Evolutionary conservation across 1,284 basidiomycete species (phyloP), one percentile per base, ranked within the genome.

Genomic region (Pholiota adiposa): DNA sequence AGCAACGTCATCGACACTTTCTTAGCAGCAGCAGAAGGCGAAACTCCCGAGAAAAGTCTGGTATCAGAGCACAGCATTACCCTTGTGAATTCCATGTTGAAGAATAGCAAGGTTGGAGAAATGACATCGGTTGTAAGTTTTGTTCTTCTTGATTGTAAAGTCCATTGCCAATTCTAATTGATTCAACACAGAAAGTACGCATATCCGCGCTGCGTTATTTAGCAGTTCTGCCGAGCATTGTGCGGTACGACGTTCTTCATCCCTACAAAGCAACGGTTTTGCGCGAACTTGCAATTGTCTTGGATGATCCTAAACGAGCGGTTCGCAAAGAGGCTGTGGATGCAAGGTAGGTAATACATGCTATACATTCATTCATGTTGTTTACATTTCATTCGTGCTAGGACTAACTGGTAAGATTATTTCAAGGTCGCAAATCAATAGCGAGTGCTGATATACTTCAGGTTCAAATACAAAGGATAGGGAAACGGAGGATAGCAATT

Each of bases 241-340:
- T 96, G 56, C 86, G 89, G 50, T 96, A 92, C 72, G 89, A 93
- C 66, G 77, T 89, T 21, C 78, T 97, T 56, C 90, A 93, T 68
- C 87, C 88, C 5, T 82, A 86, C 68, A 96, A 93, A 73, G 65
- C 81, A 1, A 74, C 72, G 0, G 92, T 98, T 8, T 74, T 98
- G 51, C 85, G 86, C 34, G 87, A 90, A 58, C 80, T 99, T 25
- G 89, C 83, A 0, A 83, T 79, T 58, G 85, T 83, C 8, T 73
- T 97, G 48, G 96, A 98, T 71, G 96, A 98, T 74, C 90, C 91
- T 2, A 91, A 90, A 69, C 80, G 90, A 61, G 75, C 76, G 0
- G 94, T 98, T 7, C 80, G 96, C 44, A 88, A 86, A 67, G 92
- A 92, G 68, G 96, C 95, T 0, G 96, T 98, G 5, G 87, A 94